These are phyloP conservation scores for Strobilomyces dryophilus DNA, from an alignment of 768 basidiomycete genomes.

Conservation along the genomic window DNA sequence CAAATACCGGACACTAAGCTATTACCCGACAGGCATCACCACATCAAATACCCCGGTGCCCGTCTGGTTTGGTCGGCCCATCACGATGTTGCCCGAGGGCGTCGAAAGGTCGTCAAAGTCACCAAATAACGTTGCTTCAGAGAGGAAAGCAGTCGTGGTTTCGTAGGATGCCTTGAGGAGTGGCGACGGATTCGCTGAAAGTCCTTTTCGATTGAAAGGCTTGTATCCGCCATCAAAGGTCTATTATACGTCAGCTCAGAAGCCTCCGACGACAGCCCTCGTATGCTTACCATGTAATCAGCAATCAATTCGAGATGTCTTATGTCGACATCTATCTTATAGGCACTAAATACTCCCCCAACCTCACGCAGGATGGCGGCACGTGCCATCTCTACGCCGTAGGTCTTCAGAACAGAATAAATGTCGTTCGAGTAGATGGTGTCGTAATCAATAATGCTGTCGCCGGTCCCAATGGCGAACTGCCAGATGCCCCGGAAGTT, in stretches of 20 bases:
- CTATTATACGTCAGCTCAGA: slow-evolving; percentile 37
- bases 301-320: slow-evolving; percentile 96
- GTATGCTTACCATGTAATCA: slow-evolving; percentile 88
- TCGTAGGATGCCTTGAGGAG: slow-evolving; percentile 97
- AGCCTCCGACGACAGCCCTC: not conserved
- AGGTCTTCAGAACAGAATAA: slow-evolving; percentile 83
- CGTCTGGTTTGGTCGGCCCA: slow-evolving; percentile 81
- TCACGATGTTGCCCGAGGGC: slow-evolving; percentile 88
- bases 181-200: slow-evolving; percentile 90
- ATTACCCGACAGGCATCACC: slow-evolving; percentile 44
- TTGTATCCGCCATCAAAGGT: slow-evolving; percentile 98
- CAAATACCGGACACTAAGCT: slow-evolving; percentile 19
- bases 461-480: slow-evolving; percentile 49
- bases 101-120: slow-evolving; percentile 92
- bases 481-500: slow-evolving; percentile 90
- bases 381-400: slow-evolving; percentile 96
- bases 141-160: slow-evolving; percentile 89
- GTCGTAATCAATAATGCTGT: slow-evolving; percentile 68
- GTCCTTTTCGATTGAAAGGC: slow-evolving; percentile 95
- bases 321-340: slow-evolving; percentile 92
- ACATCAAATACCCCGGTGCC: slow-evolving; percentile 97
- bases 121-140: slow-evolving; percentile 90
- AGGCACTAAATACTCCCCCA: slow-evolving; percentile 86
- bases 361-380: slow-evolving; percentile 89
- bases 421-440: slow-evolving; percentile 93